Conservation (phyloP, 306 rosid genomes). For the Castanea mollissima region DNA sequence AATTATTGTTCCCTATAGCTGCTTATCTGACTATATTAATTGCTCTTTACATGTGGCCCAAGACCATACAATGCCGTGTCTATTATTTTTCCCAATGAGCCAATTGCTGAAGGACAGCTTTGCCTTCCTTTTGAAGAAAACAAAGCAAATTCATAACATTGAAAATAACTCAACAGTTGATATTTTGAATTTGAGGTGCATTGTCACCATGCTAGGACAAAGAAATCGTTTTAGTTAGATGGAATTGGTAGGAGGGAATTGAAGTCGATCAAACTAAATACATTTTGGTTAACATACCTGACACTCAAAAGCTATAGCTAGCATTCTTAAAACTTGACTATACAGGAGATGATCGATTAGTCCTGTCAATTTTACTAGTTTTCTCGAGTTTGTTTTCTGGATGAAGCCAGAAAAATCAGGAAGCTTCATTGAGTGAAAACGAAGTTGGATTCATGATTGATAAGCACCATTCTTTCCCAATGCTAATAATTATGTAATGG, state of each 20-base stretch:
- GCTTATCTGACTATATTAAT: neutral
- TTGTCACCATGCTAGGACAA: conserved; percentile 36
- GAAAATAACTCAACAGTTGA: conserved; percentile 59
- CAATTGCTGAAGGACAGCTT: conserved; percentile 15
- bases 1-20: too few species aligned
- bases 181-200: conserved; percentile 34
- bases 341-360: conserved; percentile 12
- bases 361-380: conserved; percentile 4
- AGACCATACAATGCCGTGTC: conserved; percentile 19
- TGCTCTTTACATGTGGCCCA: conserved; percentile 15
- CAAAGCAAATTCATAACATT: neutral
- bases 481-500: too few species aligned
- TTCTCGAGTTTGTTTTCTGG: neutral
- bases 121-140: conserved; percentile 52
- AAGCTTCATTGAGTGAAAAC: too few species aligned
- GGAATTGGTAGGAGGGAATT: conserved; percentile 18
- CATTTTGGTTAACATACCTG: conserved; percentile 34
- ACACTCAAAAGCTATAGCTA: conserved; percentile 29
- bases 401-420: neutral
- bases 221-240: conserved; percentile 18
- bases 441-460: too few species aligned
- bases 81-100: conserved; percentile 25
- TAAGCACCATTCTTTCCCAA: too few species aligned
- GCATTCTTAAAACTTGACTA: neutral
- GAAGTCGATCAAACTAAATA: conserved; percentile 25